A percentile compares a stretch with the other conserved stretches of the same genome.
Evolutionary conservation across 495 filamentous ascomycete genomes (phyloP).

Genomic region (Neurospora sublineolata): DNA sequence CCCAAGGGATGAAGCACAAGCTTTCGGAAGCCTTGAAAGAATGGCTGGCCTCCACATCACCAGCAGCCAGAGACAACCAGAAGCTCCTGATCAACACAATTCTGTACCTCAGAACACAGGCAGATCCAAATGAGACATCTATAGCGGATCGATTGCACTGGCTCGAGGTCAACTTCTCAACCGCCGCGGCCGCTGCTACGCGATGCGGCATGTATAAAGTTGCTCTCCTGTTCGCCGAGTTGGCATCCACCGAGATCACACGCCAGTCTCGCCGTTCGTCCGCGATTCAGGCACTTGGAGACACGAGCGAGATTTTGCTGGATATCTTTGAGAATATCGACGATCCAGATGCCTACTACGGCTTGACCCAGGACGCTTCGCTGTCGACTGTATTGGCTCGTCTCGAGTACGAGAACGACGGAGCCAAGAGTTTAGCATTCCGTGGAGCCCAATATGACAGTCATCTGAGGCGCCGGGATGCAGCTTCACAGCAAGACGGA

Average conservation of each 20-base stretch:
- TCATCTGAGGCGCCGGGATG: constrained; percentile 47
- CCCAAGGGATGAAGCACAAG: constrained; percentile 33
- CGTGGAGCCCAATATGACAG: constrained; percentile 87
- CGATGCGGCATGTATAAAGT: constrained; percentile 78
- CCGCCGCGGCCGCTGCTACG: constrained; percentile 65
- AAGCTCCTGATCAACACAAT: constrained; percentile 63
- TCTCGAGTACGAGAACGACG: constrained; percentile 85
- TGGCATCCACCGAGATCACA: constrained; percentile 43
- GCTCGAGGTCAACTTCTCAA: constrained; percentile 70
- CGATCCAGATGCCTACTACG: constrained; percentile 93
- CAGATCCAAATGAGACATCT: constrained; percentile 59
- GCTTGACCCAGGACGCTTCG: constrained; percentile 68
- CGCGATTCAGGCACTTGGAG: constrained; percentile 35
- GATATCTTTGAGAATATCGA: constrained; percentile 81
- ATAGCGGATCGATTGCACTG: constrained; percentile 68
- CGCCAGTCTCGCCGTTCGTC: constrained; percentile 58
- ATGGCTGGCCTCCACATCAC: constrained; percentile 38
- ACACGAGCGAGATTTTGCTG: constrained; percentile 58
- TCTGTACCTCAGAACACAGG: constrained; percentile 79
- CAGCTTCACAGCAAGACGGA: constrained; percentile 30
- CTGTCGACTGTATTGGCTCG: constrained; percentile 65
- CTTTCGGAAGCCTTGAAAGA: constrained; percentile 38
- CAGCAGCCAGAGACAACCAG: constrained; percentile 32
- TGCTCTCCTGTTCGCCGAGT: constrained; percentile 72
- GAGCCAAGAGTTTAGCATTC: constrained; percentile 78